A percentile compares a stretch with the other conserved stretches of the same genome.
phyloP scores from a whole-genome alignment of 345 rosid genomes.

The Diplotaxis tenuifolia region DNA sequence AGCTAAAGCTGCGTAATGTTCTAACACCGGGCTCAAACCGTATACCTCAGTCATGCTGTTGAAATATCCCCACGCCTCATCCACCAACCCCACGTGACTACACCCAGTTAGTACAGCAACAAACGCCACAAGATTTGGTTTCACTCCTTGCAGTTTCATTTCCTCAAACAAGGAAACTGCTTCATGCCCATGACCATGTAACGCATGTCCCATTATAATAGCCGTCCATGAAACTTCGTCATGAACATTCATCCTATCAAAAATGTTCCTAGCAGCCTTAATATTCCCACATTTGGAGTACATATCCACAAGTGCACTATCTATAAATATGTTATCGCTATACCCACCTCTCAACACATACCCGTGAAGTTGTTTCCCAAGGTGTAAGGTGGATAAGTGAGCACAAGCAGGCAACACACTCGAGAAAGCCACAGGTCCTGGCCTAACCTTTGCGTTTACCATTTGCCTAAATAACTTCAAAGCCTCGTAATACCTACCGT shows the following conservation, averaged over 20 bases:
- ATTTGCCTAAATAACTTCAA: conserved; percentile 57
- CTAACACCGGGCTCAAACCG: conserved; percentile 60
- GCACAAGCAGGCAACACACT: conserved; percentile 86
- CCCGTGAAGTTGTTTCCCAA: conserved; percentile 87
- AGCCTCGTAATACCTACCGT: conserved; percentile 63
- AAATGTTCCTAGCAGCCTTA: conserved; percentile 55
- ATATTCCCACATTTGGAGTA: conserved; percentile 87
- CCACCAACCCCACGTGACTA: conserved; percentile 73
- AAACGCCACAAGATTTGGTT: conserved; percentile 64
- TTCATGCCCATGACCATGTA: conserved; percentile 68
- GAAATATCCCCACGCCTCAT: conserved; percentile 63
- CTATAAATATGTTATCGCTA: conserved; percentile 54
- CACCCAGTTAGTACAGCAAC: conserved; percentile 84
- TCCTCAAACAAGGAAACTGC: conserved; percentile 67
- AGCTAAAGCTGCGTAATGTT: conserved; percentile 80
- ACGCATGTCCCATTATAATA: conserved; percentile 78
- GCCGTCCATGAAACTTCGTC: conserved; percentile 92
- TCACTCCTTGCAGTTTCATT: conserved; percentile 68
- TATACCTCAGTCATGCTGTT: conserved; percentile 54
- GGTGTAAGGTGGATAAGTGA: conserved; percentile 57
- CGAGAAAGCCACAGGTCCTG: conserved; percentile 62
- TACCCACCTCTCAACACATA: conserved; percentile 55
- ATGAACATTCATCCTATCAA: conserved; percentile 55
- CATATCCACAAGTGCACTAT: conserved; percentile 88
- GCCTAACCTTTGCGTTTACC: conserved; percentile 57